Evolutionary conservation across 1,139 yeast genomes (phyloP), one percentile per base, ranked within the genome.

Genomic region (Kluyveromyces sp.): DNA sequence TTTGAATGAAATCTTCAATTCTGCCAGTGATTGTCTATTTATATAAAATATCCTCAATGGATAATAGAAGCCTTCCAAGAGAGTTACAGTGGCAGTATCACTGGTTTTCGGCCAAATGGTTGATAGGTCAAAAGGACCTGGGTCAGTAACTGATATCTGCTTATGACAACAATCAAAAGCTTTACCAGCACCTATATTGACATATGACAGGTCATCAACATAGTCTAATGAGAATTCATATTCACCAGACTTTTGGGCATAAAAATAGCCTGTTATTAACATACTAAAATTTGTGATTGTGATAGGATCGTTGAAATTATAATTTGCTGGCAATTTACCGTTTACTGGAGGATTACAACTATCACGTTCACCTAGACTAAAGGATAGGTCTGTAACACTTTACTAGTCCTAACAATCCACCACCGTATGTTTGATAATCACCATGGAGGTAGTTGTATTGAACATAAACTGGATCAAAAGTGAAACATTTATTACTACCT

Each of bases 31-130:
- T 25, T 48, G 48, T 36, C 52, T 45, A 41, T 54, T 54, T 4
- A 47, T 49, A 28, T 36, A 54, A 27, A 54, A 51, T 7, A 54
- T 4, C 41, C 55, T 45, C 4, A 53, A 30, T 21, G 56, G 58
- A 33, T 54, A 54, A 43, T 49, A 51, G 15, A 38, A 31, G 5
- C 53, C 53, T 2, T 39, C 52, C 5, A 41, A 37, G 36, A 51
- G 34, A 34, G 44, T 44, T 6, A 39, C 43, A 3, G 30, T 34
- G 15, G 46, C 41, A 3, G 33, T 6, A 15, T 37, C 29, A 7
- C 34, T 15, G 5, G 43, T 37, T 27, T 27, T 40, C 26, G 46
- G 48, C 4, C 50, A 30, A 28, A 15, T 15, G 21, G 52, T 47
- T 34, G 29, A 33, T 4, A 51, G 34, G 5, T 36, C 41, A 36